These are phyloP conservation scores for Albophoma yamanashiensis DNA, from an alignment of 2,329 filamentous ascomycete genomes.

Conservation along the genomic window DNA sequence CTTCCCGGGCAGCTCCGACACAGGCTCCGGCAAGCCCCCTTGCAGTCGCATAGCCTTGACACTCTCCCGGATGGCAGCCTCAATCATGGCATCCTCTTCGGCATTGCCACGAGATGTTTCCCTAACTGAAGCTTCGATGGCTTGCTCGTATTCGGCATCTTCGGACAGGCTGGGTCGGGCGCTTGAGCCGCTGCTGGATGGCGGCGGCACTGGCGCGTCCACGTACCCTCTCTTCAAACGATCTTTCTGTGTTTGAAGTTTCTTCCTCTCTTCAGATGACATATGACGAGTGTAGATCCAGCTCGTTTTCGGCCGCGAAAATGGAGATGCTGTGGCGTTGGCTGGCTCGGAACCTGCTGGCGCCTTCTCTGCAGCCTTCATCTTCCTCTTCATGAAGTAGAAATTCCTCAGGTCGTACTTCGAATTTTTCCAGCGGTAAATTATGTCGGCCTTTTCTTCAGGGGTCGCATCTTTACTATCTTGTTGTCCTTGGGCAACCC, in stretches of 20 bases:
- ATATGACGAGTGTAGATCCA: constrained; percentile 38
- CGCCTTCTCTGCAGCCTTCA: constrained; percentile 25
- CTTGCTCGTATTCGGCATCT: constrained; percentile 57
- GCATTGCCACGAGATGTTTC: constrained; percentile 60
- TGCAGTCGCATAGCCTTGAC: constrained; percentile 41
- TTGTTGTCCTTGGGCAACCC: constrained; percentile 64
- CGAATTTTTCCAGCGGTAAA: constrained; percentile 53
- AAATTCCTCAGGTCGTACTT: constrained; percentile 51
- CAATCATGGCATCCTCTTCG: constrained; percentile 60
- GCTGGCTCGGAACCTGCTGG: constrained; percentile 8
- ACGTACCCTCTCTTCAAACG: constrained; percentile 23
- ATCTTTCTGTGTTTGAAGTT: constrained; percentile 35
- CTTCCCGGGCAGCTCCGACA: constrained; percentile 11
- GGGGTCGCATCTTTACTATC: constrained; percentile 44
- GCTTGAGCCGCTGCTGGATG: constrained; percentile 6
- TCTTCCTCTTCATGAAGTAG: constrained; percentile 40
- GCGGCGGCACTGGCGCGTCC: constrained; percentile 6
- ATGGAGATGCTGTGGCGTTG: constrained; percentile 9
- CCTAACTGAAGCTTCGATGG: constrained; percentile 58
- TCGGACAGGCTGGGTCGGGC: constrained; percentile 16
- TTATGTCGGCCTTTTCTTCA: constrained; percentile 53
- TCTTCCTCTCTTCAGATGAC: constrained; percentile 40
- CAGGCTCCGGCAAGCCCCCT: constrained; percentile 14
- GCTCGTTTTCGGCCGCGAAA: constrained; percentile 26
- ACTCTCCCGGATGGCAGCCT: constrained; percentile 63